phyloP scores from a whole-genome alignment of 1,139 yeast genomes.

The Saccharomyces hybrid region DNA sequence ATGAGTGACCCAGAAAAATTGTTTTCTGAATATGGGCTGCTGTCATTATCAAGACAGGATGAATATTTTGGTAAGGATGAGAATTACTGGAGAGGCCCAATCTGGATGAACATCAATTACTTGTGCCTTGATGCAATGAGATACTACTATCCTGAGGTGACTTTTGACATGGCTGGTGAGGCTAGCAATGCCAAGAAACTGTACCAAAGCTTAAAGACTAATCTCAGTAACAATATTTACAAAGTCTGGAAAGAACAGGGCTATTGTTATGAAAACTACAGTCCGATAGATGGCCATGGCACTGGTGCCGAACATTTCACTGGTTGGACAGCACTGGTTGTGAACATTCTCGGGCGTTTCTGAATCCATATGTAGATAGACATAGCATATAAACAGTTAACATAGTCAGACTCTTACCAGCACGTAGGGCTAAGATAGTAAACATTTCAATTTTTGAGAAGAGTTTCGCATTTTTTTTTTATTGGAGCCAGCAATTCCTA shows the following conservation, averaged over 20 bases:
- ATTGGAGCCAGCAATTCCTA: not conserved
- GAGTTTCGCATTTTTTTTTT: not conserved
- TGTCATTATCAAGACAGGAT: constrained; percentile 72
- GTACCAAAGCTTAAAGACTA: constrained; percentile 54
- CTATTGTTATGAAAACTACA: constrained; percentile 86
- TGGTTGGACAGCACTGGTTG: constrained; percentile 88
- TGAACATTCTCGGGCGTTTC: constrained; percentile 56
- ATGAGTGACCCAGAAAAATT: constrained; percentile 64
- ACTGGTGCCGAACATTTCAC: constrained; percentile 83
- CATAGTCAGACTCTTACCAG: not conserved
- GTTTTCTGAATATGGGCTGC: constrained; percentile 77
- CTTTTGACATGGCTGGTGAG: constrained; percentile 16
- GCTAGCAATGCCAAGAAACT: constrained; percentile 35
- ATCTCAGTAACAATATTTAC: constrained; percentile 61
- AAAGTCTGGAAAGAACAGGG: constrained; percentile 69
- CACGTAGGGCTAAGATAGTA: not conserved
- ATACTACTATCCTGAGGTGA: constrained; percentile 39
- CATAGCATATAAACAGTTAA: not conserved
- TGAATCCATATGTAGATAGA: not conserved
- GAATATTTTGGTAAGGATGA: constrained; percentile 67
- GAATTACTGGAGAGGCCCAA: constrained; percentile 93
- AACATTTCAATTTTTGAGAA: not conserved
- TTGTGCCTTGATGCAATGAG: constrained; percentile 63
- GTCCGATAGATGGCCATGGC: constrained; percentile 66
- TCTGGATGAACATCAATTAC: constrained; percentile 91